Percentiles rank a stretch among this genome's conserved stretches.
Evolutionary conservation across 2,329 filamentous ascomycete genomes (phyloP).

Genomic region (Xylariaceae sp.): DNA sequence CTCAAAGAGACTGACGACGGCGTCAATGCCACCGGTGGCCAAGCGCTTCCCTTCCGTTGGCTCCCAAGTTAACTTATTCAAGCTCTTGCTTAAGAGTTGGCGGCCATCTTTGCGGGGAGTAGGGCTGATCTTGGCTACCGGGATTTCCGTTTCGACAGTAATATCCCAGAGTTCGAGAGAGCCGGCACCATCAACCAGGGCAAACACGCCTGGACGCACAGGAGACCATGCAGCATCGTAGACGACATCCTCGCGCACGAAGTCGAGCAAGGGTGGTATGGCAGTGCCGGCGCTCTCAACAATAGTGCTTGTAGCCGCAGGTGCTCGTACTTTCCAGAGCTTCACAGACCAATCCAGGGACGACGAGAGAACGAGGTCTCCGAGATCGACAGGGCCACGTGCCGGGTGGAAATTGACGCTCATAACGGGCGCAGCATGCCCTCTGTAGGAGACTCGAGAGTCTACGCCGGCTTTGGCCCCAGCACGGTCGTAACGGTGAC

Average conservation of each 20-base stretch:
- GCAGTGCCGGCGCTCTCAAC: slow-evolving; percentile 44
- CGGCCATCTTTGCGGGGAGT: slow-evolving; percentile 58
- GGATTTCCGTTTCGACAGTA: slow-evolving; percentile 86
- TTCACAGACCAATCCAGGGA: slow-evolving; percentile 97
- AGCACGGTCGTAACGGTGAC: slow-evolving; percentile 94
- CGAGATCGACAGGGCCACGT: slow-evolving; percentile 86
- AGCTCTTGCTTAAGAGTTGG: slow-evolving; percentile 72
- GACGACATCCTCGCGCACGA: slow-evolving; percentile 90
- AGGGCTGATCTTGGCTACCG: slow-evolving; percentile 74
- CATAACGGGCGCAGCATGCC: slow-evolving; percentile 92
- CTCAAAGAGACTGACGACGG: slow-evolving; percentile 87
- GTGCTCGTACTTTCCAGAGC: slow-evolving; percentile 88
- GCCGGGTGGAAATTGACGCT: slow-evolving; percentile 93
- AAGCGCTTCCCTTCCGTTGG: slow-evolving; percentile 79
- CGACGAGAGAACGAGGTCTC: slow-evolving; percentile 87
- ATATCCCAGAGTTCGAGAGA: slow-evolving; percentile 94
- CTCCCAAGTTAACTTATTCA: slow-evolving; percentile 96
- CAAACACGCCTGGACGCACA: slow-evolving; percentile 89
- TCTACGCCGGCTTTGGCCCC: slow-evolving; percentile 96
- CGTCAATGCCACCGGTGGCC: slow-evolving; percentile 88
- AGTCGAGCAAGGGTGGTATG: slow-evolving; percentile 76
- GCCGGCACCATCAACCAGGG: slow-evolving; percentile 87
- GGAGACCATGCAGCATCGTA: slow-evolving; percentile 97
- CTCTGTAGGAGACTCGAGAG: slow-evolving; percentile 78
- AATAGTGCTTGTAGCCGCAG: slow-evolving; percentile 64